phyloP scores from a whole-genome alignment of 176 grass and related monocot genomes.

The Oryza longistaminata region DNA sequence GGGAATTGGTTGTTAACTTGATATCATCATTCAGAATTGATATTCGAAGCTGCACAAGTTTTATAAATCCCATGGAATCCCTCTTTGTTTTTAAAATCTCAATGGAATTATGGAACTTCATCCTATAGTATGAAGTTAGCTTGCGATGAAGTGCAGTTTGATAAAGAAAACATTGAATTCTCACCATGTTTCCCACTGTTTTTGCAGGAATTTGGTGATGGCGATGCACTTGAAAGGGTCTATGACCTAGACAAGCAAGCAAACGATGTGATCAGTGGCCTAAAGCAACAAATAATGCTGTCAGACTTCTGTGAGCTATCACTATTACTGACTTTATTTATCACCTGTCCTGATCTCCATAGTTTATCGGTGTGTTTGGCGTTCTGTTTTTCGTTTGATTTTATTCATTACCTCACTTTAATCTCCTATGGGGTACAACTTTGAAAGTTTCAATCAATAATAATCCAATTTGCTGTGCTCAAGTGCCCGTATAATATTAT shows the following conservation, averaged over 20 bases:
- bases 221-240: constrained; percentile 19
- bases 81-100: not conserved
- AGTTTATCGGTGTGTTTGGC: constrained; percentile 1
- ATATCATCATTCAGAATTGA: not conserved
- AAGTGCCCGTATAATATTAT: not conserved
- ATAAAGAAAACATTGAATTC: not conserved
- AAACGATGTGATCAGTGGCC: constrained; percentile 19
- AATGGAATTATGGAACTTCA: not conserved
- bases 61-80: not conserved
- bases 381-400: not conserved
- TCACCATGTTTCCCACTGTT: constrained; percentile 23
- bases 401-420: not conserved
- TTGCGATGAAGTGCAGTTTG: not conserved
- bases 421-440: not conserved
- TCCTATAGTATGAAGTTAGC: not conserved
- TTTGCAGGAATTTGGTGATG: constrained; percentile 40
- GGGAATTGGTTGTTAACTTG: not conserved
- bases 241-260: constrained; percentile 44
- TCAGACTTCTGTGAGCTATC: constrained; percentile 11
- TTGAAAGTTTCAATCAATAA: not conserved
- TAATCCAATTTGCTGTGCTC: not conserved
- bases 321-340: not conserved
- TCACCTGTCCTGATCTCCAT: not conserved
- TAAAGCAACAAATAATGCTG: constrained; percentile 43
- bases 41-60: not conserved